Evolutionary conservation across 768 basidiomycete species (phyloP).

Genomic region (Psilocybe sp.): DNA sequence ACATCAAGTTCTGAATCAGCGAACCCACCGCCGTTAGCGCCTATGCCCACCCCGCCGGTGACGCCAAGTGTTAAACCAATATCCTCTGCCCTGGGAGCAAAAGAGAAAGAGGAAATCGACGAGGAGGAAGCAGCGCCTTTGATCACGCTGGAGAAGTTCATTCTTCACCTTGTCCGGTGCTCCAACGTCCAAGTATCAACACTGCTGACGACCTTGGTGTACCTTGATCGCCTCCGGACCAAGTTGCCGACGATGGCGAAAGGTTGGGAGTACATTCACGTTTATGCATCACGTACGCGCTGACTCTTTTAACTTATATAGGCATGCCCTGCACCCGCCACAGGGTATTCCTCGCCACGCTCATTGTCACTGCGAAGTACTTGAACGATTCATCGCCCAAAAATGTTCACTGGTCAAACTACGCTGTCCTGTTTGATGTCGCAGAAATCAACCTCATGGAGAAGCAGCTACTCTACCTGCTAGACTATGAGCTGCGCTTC

Average conservation of each 20-base stretch:
- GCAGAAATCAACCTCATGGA: constrained; percentile 95
- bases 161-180: constrained; percentile 71
- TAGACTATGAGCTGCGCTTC: constrained; percentile 92
- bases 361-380: constrained; percentile 96
- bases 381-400: constrained; percentile 95
- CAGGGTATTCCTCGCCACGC: constrained; percentile 91
- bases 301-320: constrained; percentile 26
- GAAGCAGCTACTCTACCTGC: constrained; percentile 87
- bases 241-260: constrained; percentile 83
- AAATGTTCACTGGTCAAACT: constrained; percentile 89
- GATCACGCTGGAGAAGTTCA: constrained; percentile 81
- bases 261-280: constrained; percentile 47
- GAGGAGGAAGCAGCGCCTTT: constrained; percentile 13
- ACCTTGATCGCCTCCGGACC: constrained; percentile 80
- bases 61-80: constrained; percentile 51
- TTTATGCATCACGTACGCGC: not conserved
- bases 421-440: constrained; percentile 72
- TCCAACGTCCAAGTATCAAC: constrained; percentile 91
- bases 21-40: constrained; percentile 21
- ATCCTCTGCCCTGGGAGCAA: constrained; percentile 30
- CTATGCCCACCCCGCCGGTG: constrained; percentile 65
- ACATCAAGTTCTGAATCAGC: constrained; percentile 6
- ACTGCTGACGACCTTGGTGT: constrained; percentile 85
- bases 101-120: constrained; percentile 16
- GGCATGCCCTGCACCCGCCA: constrained; percentile 89